phyloP scores from a whole-genome alignment of 345 rosid genomes.

The Sonneratia alba region DNA sequence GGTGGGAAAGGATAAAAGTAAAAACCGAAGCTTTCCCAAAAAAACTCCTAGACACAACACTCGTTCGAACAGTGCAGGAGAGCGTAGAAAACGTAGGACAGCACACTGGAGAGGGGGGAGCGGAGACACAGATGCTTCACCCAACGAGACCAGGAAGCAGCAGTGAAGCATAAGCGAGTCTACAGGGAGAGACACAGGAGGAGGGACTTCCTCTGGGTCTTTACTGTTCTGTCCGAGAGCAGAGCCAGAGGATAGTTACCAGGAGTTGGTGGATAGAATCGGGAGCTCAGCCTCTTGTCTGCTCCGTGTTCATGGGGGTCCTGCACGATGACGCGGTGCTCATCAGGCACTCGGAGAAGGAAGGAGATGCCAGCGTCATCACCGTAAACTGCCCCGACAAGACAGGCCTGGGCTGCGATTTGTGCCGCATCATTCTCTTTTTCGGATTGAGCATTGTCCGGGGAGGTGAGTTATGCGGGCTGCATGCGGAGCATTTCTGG shows the following conservation, averaged over 20 bases:
- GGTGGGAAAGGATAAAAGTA: neutral
- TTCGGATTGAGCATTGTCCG: slow-evolving; percentile 78
- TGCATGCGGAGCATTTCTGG: neutral
- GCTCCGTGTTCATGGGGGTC: slow-evolving; percentile 46
- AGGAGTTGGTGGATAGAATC: neutral
- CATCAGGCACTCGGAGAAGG: slow-evolving; percentile 57
- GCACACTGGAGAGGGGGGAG: neutral
- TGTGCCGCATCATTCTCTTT: slow-evolving; percentile 87
- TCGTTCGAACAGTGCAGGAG: neutral
- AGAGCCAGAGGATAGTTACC: too few species aligned
- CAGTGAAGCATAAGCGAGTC: slow-evolving; percentile 21
- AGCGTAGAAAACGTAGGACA: neutral
- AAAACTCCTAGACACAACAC: neutral
- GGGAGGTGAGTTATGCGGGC: slow-evolving; percentile 44
- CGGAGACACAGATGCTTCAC: slow-evolving; percentile 9
- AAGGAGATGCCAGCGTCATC: slow-evolving; percentile 63
- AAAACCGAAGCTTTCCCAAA: neutral
- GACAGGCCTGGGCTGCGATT: slow-evolving; percentile 89
- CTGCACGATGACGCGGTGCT: slow-evolving; percentile 77
- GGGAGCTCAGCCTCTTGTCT: neutral
- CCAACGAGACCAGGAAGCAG: slow-evolving; percentile 19
- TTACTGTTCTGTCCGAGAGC: neutral
- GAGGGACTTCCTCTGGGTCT: neutral
- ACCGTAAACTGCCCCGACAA: slow-evolving; percentile 95
- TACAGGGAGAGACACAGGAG: neutral